Base-by-base conservation (phyloP, 2,329 filamentous ascomycete species). In the Rachicladosporium sp. region DNA sequence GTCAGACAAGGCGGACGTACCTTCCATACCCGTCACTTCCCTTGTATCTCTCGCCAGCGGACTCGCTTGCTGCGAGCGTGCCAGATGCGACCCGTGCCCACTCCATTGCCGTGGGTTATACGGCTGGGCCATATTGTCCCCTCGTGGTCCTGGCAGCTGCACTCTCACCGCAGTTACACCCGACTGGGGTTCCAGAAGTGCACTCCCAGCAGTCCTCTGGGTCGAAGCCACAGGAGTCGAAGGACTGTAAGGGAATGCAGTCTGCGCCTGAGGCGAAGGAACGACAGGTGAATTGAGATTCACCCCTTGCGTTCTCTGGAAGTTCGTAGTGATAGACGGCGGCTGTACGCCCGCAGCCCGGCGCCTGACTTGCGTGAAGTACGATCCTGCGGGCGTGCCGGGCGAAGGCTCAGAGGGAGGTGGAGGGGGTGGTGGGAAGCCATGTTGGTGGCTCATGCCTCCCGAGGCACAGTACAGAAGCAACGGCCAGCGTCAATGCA, bases 81-180 rank as follows among this genome's bases (percentile, higher is more conserved):
- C 48, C 50, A 56, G 60, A 38, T 58, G 53, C 31, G 53, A 52
- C 15, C 62, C 65, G 43, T 58, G 56, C 10, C 54, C 59, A 40
- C 55, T 59, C 67, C 67, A 70, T 61, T 69, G 65, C 49, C 64
- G 63, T 29, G 67, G 67, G 49, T 69, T 69, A 56, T 70, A 70
- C 1, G 65, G 60, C 36, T 55, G 37, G 6, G 46, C 52, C 53
- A 59, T 55, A 31, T 55, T 53, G 30, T 49, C 50, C 35, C 53
- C 43, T 40, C 45, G 42, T 43, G 47, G 53, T 48, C 56, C 54
- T 53, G 58, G 55, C 36, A 56, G 59, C 41, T 54, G 44, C 38
- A 37, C 37, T 41, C 33, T 33, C 43, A 46, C 29, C 40, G 43
- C 29, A 51, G 46, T 15, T 50, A 45, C 23, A 43, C 38, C 15